phyloP scores from a whole-genome alignment of 129 eudicot species.

The Flaveria linearis region DNA sequence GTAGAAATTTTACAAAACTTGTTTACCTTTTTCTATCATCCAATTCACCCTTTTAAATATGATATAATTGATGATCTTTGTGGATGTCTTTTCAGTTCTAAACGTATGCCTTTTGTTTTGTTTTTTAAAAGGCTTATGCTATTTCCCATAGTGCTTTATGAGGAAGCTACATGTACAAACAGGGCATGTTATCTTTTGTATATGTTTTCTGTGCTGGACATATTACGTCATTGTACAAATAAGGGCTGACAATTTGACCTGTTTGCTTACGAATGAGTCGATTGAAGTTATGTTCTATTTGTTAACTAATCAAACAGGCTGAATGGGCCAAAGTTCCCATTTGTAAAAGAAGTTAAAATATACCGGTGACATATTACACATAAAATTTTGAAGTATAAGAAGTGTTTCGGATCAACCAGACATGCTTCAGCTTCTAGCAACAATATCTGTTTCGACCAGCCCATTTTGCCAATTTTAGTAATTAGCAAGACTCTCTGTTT shows the following conservation, averaged over 20 bases:
- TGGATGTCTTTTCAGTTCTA: background rate
- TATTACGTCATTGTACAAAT: background rate
- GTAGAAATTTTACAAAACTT: background rate
- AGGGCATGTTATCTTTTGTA: background rate
- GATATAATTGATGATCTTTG: constrained; percentile 16
- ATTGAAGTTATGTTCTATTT: background rate
- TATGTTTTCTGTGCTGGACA: background rate
- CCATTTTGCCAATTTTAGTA: background rate
- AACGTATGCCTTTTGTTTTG: background rate
- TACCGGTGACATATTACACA: background rate
- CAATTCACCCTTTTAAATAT: background rate
- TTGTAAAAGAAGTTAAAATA: background rate
- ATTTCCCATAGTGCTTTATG: constrained; percentile 5
- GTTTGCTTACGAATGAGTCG: background rate
- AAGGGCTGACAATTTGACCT: background rate
- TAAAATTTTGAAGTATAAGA: background rate
- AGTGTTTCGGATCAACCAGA: background rate
- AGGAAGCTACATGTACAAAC: background rate
- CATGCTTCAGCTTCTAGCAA: background rate
- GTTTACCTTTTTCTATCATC: background rate
- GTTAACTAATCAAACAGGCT: background rate
- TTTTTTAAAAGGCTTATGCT: background rate
- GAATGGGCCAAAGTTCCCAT: background rate
- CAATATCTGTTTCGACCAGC: background rate
- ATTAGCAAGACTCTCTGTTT: background rate